A percentile compares a stretch with the other conserved stretches of the same genome.
Evolutionary conservation across 2,329 filamentous ascomycete species (phyloP).

Genomic region (Trichoderma arundinaceum): DNA sequence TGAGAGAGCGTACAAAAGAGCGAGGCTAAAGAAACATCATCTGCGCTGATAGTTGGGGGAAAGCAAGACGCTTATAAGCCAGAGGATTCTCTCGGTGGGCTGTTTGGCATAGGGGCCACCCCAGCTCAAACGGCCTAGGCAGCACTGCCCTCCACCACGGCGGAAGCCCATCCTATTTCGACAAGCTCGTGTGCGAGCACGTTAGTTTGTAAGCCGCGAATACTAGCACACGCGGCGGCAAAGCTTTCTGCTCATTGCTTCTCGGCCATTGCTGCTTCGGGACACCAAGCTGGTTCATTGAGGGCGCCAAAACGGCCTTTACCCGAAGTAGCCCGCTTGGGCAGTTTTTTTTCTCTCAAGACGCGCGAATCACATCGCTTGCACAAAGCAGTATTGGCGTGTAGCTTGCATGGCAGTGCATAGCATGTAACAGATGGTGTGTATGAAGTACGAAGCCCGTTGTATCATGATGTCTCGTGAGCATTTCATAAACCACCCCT

Average conservation of each 20-base stretch:
- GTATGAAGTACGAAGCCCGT: not conserved
- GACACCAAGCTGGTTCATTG: slow-evolving; percentile 6
- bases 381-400: not conserved
- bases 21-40: slow-evolving; percentile 21
- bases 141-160: slow-evolving; percentile 28
- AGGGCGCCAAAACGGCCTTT: slow-evolving; percentile 11
- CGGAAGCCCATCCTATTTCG: slow-evolving; percentile 7
- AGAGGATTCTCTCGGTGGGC: slow-evolving; percentile 9
- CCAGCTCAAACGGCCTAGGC: slow-evolving; percentile 29
- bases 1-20: not conserved
- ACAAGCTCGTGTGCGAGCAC: slow-evolving; percentile 17
- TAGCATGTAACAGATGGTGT: not conserved
- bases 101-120: slow-evolving; percentile 17
- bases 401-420: not conserved
- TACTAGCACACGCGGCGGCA: slow-evolving; percentile 12
- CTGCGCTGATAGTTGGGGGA: slow-evolving; percentile 5
- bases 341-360: not conserved
- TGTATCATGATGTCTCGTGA: not conserved
- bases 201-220: not conserved
- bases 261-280: slow-evolving; percentile 29
- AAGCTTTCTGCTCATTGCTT: not conserved
- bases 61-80: slow-evolving; percentile 17
- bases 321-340: slow-evolving; percentile 13
- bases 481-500: not conserved
- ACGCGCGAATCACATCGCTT: slow-evolving; percentile 13